phyloP scores from a whole-genome alignment of 768 basidiomycete genomes.

The Lepiota venenata region DNA sequence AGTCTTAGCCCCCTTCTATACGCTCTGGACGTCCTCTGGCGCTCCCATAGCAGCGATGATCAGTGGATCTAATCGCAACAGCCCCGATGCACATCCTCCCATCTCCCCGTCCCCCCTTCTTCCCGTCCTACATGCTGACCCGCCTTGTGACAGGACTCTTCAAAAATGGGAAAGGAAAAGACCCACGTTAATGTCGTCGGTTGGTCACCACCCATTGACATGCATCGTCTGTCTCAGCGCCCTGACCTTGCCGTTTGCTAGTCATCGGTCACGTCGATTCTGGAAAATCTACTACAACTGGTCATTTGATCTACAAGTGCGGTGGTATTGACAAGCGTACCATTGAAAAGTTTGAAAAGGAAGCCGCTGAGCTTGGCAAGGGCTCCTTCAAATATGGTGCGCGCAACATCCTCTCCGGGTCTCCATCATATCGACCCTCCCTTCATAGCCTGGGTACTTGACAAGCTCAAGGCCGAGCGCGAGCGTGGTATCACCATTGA shows the following conservation, averaged over 20 bases:
- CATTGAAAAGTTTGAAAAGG: constrained; percentile 99
- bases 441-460: constrained; percentile 93
- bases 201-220: constrained; percentile 42
- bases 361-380: constrained; percentile 99
- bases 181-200: constrained; percentile 97
- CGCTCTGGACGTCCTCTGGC: constrained; percentile 5
- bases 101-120: constrained; percentile 16
- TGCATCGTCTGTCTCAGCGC: constrained; percentile 21
- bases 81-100: constrained; percentile 20
- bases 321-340: constrained; percentile 99
- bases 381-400: constrained; percentile 96
- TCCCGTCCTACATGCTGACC: constrained; percentile 27
- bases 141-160: constrained; percentile 39
- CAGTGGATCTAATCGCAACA: constrained; percentile 25
- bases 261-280: constrained; percentile 99
- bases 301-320: constrained; percentile 99
- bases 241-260: constrained; percentile 32
- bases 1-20: constrained; percentile 21
- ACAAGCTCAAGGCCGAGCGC: constrained; percentile 99
- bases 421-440: constrained; percentile 18
- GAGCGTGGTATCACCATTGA: constrained; percentile 99
- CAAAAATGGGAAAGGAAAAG: constrained; percentile 96
- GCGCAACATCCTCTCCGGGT: constrained; percentile 23
- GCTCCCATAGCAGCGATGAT: constrained; percentile 7
- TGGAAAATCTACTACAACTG: constrained; percentile 99